phyloP scores from a whole-genome alignment of 2,329 filamentous ascomycete genomes.

The Lachnum nothofagi region DNA sequence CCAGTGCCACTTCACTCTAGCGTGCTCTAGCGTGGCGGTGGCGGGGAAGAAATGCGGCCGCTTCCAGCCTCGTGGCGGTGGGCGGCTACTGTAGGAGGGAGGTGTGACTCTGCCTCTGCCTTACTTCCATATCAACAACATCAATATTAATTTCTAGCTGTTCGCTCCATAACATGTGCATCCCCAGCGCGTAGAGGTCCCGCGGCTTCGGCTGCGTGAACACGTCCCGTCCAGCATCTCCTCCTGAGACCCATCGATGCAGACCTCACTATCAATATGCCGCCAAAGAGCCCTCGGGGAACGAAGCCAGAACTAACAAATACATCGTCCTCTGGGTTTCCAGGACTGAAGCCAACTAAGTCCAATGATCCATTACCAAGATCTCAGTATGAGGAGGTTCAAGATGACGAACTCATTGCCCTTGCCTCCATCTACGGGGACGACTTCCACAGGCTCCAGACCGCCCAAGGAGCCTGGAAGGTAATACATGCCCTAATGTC shows the following conservation, averaged over 20 bases:
- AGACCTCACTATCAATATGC: slow-evolving; percentile 24
- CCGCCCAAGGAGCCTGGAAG: slow-evolving; percentile 75
- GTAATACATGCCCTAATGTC: slow-evolving; percentile 43
- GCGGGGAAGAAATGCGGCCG: not conserved
- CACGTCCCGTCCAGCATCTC: slow-evolving; percentile 17
- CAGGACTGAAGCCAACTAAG: slow-evolving; percentile 21
- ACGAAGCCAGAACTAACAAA: slow-evolving; percentile 36
- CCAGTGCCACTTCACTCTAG: too few species aligned
- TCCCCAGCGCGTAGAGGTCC: slow-evolving; percentile 25
- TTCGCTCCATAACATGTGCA: slow-evolving; percentile 17
- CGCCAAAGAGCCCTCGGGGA: slow-evolving; percentile 32
- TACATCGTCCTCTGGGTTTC: slow-evolving; percentile 23
- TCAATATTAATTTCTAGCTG: slow-evolving; percentile 9
- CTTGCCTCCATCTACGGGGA: slow-evolving; percentile 85
- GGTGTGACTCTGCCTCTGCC: not conserved
- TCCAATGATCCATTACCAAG: slow-evolving; percentile 37
- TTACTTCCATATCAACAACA: not conserved
- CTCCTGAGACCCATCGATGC: slow-evolving; percentile 8
- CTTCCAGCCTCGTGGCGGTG: slow-evolving; percentile 6
- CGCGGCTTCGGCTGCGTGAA: slow-evolving; percentile 30
- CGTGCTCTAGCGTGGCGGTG: too few species aligned
- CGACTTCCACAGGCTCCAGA: slow-evolving; percentile 72
- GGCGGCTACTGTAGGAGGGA: not conserved
- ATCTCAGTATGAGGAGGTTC: slow-evolving; percentile 73
- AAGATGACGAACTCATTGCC: slow-evolving; percentile 81